phyloP scores from a whole-genome alignment of 495 filamentous ascomycete species.

The Daldinia caldariorum region DNA sequence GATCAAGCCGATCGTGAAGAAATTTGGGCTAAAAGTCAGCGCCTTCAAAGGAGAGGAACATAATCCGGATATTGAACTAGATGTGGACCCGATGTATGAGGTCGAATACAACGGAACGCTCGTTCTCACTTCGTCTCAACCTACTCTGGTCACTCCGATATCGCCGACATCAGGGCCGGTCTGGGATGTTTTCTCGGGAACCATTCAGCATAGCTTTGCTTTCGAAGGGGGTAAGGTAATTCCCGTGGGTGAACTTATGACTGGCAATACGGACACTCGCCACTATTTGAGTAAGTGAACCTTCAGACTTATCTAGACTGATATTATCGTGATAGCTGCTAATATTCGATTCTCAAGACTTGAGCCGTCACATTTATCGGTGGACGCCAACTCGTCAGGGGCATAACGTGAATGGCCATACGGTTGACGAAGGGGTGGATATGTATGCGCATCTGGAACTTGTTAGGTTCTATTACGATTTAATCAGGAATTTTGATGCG shows the following conservation, averaged over 20 bases:
- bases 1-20: slow-evolving; percentile 61
- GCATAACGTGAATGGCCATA: slow-evolving; percentile 62
- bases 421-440: slow-evolving; percentile 64
- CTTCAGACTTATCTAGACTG: slow-evolving; percentile 52
- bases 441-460: slow-evolving; percentile 65
- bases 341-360: slow-evolving; percentile 59
- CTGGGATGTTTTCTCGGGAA: slow-evolving; percentile 65
- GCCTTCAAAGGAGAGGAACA: slow-evolving; percentile 55
- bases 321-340: slow-evolving; percentile 55
- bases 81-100: slow-evolving; percentile 61
- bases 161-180: slow-evolving; percentile 62
- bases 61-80: slow-evolving; percentile 52
- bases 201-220: slow-evolving; percentile 68
- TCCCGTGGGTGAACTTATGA: slow-evolving; percentile 72
- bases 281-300: slow-evolving; percentile 60
- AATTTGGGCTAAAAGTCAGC: slow-evolving; percentile 62
- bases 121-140: slow-evolving; percentile 54
- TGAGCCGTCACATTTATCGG: slow-evolving; percentile 68
- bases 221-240: slow-evolving; percentile 64
- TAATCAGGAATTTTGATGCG: slow-evolving; percentile 53
- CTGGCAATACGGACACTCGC: slow-evolving; percentile 72
- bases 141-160: slow-evolving; percentile 64
- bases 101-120: slow-evolving; percentile 64
- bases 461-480: slow-evolving; percentile 61
- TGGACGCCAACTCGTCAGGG: slow-evolving; percentile 63